Conservation (phyloP, 2,329 filamentous ascomycete genomes). For the Aschersonia sp. region DNA sequence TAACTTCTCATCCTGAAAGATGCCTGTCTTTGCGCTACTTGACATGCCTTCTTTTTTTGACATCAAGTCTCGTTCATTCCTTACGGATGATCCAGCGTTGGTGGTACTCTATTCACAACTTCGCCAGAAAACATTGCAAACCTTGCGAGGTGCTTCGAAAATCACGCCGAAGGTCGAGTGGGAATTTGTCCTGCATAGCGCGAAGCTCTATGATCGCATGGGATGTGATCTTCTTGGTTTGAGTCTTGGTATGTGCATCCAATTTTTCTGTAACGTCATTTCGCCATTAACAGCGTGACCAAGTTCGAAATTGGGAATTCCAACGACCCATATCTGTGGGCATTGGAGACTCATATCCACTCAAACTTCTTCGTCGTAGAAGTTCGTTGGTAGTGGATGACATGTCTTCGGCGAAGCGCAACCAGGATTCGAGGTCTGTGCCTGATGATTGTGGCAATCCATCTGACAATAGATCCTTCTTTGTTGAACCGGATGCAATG, state of each 20-base stretch:
- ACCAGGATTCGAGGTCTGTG: conserved; percentile 18
- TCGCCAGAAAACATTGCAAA: conserved; percentile 67
- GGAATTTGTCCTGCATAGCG: conserved; percentile 79
- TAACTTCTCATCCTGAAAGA: conserved; percentile 29
- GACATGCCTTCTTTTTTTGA: conserved; percentile 54
- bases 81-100: conserved; percentile 82
- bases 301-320: conserved; percentile 73
- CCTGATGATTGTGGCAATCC: no score
- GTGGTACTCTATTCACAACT: conserved; percentile 80
- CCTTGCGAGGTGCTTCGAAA: conserved; percentile 70
- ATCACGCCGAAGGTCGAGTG: conserved; percentile 68
- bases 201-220: conserved; percentile 75
- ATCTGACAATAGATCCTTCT: conserved; percentile 33
- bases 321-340: conserved; percentile 29
- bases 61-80: conserved; percentile 61
- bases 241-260: conserved; percentile 48
- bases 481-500: conserved; percentile 83
- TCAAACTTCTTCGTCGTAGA: conserved; percentile 53
- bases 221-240: conserved; percentile 83
- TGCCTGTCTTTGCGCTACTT: conserved; percentile 62
- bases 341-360: conserved; percentile 43
- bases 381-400: conserved; percentile 74
- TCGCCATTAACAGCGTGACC: not conserved
- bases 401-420: conserved; percentile 32
- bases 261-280: not conserved